phyloP scores from a whole-genome alignment of 352 stramenopile genomes.

The Globisporangium nunn region DNA sequence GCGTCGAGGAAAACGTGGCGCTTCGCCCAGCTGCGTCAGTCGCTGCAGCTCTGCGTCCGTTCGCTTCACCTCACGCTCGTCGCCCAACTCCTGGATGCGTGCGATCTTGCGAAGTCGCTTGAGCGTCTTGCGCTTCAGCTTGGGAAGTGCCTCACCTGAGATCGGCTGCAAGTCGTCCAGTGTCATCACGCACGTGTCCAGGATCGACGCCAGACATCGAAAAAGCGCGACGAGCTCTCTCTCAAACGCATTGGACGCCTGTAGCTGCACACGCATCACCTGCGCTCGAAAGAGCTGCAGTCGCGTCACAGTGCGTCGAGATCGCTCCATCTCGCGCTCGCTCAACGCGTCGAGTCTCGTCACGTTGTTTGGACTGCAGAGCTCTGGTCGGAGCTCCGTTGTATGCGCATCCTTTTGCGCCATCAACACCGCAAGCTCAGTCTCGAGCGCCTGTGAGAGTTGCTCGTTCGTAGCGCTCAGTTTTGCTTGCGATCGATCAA shows the following conservation, averaged over 20 bases:
- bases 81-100: conserved; percentile 44
- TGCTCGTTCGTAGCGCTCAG: conserved; percentile 11
- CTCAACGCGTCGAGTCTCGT: conserved; percentile 44
- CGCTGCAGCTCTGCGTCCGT: conserved; percentile 38
- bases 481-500: conserved; percentile 20
- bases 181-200: conserved; percentile 60
- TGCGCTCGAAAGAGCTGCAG: conserved; percentile 23
- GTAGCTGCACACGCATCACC: conserved; percentile 27
- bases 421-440: conserved; percentile 31
- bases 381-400: conserved; percentile 49
- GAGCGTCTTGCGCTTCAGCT: conserved; percentile 66
- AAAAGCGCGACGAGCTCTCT: conserved; percentile 38
- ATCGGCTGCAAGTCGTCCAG: conserved; percentile 48
- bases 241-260: conserved; percentile 35
- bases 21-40: conserved; percentile 34
- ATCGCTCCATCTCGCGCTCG: conserved; percentile 38
- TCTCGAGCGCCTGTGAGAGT: conserved; percentile 19
- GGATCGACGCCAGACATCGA: conserved; percentile 29
- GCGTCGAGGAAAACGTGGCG: conserved; percentile 40
- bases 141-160: conserved; percentile 32
- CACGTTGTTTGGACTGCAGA: conserved; percentile 69
- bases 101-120: conserved; percentile 58
- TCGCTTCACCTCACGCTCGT: conserved; percentile 43
- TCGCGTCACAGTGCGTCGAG: conserved; percentile 19
- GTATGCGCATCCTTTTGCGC: conserved; percentile 40